Evolutionary conservation across 352 stramenopile species (phyloP).

Genomic region (Phytophthora citrophthora): DNA sequence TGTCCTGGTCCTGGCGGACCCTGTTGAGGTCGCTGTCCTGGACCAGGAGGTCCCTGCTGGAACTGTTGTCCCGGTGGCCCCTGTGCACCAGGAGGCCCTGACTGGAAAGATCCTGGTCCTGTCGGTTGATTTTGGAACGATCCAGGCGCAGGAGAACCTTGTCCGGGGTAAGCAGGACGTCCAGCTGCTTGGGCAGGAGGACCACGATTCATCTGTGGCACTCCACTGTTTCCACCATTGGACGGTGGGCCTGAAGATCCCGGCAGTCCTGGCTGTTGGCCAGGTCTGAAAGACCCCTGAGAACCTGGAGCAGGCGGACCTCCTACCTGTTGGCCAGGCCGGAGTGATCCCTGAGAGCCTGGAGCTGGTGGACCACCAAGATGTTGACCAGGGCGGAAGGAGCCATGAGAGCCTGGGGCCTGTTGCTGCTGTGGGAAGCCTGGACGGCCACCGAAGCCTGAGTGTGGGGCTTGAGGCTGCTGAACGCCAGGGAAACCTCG

Average conservation of each 20-base stretch:
- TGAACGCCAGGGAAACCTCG: constrained; percentile 28
- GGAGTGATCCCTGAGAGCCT: constrained; percentile 26
- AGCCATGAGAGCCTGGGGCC: constrained; percentile 17
- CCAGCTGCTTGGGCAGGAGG: constrained; percentile 11
- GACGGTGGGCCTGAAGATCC: constrained; percentile 36
- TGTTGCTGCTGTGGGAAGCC: constrained; percentile 30
- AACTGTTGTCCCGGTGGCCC: constrained; percentile 27
- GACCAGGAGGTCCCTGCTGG: constrained; percentile 28
- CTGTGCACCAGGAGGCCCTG: constrained; percentile 16
- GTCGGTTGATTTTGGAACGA: constrained; percentile 22
- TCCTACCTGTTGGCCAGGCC: constrained; percentile 19
- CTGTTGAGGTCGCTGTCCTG: constrained; percentile 22
- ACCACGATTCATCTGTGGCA: constrained; percentile 49
- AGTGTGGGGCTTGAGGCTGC: constrained; percentile 37
- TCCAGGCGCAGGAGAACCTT: constrained; percentile 18
- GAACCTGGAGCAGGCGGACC: constrained; percentile 19
- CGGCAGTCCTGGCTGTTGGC: constrained; percentile 13
- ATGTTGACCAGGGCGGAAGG: constrained; percentile 26
- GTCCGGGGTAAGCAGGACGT: constrained; percentile 23
- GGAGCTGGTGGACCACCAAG: constrained; percentile 14
- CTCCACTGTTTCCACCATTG: constrained; percentile 36
- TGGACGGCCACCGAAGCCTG: constrained; percentile 24
- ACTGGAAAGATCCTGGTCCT: constrained; percentile 29
- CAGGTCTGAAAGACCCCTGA: constrained; percentile 16
- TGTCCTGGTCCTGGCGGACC: constrained; percentile 18